Conservation (phyloP, 106 monocot species). For the Acorus calamus region DNA sequence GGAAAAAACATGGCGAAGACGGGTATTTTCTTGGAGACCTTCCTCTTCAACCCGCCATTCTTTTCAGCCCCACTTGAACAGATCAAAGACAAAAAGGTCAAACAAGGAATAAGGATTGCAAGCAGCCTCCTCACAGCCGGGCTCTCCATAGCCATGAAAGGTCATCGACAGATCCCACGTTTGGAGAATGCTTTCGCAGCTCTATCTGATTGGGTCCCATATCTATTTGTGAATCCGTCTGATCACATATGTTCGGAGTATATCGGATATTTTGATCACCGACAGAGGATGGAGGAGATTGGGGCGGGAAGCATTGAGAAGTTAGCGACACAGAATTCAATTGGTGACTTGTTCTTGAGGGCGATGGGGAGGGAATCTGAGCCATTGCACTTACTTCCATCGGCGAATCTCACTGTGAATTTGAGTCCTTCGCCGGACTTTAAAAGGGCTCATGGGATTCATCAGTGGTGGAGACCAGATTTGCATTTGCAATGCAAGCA, state of each 20-base stretch:
- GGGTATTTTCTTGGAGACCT: slow-evolving; percentile 48
- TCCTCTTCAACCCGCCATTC: slow-evolving; percentile 90
- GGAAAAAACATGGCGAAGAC: slow-evolving; percentile 72
- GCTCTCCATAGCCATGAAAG: slow-evolving; percentile 45
- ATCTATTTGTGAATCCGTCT: slow-evolving; percentile 74
- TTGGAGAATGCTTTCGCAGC: slow-evolving; percentile 34
- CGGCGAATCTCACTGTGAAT: slow-evolving; percentile 64
- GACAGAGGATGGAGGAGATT: slow-evolving; percentile 72
- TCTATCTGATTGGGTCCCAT: slow-evolving; percentile 63
- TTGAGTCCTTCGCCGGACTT: slow-evolving; percentile 52
- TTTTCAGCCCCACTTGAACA: slow-evolving; percentile 74
- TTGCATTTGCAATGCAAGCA: slow-evolving; percentile 36
- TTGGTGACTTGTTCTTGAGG: slow-evolving; percentile 53
- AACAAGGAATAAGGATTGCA: slow-evolving; percentile 69
- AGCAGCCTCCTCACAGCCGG: slow-evolving; percentile 83
- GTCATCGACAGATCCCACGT: slow-evolving; percentile 5
- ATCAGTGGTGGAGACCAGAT: slow-evolving; percentile 87
- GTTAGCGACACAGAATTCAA: slow-evolving; percentile 74
- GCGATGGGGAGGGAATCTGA: slow-evolving; percentile 70
- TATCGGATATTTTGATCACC: slow-evolving; percentile 77
- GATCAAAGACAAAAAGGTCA: slow-evolving; percentile 70
- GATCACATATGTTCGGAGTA: slow-evolving; percentile 89
- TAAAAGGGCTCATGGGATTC: slow-evolving; percentile 76
- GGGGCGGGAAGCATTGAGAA: slow-evolving; percentile 76
- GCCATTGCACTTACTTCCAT: slow-evolving; percentile 81